A percentile compares a stretch with the other conserved stretches of the same genome.
These are phyloP conservation scores for Aspergillus sp. DNA, from an alignment of 2,329 filamentous ascomycete genomes.

Conservation along the genomic window DNA sequence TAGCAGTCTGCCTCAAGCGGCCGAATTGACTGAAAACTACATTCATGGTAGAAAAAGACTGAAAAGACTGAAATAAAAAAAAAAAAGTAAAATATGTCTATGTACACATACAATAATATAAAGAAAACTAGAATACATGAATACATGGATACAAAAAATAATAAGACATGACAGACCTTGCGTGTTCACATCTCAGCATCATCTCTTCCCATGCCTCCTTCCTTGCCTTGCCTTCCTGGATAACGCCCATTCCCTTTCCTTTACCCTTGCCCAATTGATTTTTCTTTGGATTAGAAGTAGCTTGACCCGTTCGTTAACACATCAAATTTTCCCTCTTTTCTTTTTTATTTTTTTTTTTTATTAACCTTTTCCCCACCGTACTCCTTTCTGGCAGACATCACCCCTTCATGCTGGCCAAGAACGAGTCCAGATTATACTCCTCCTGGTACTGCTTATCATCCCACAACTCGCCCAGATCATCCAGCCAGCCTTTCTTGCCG, in stretches of 20 bases:
- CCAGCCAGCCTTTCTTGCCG: constrained; percentile 92
- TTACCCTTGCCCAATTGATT: no score
- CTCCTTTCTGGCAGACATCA: constrained; percentile 15
- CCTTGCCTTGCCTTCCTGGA: no score
- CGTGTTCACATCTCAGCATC: no score
- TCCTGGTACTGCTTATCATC: constrained; percentile 97
- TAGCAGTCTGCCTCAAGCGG: no score
- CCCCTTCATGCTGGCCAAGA: constrained; percentile 83
- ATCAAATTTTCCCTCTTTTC: background rate
- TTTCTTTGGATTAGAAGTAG: no score
- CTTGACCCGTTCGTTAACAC: no score
- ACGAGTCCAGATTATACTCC: constrained; percentile 91
- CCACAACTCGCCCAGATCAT: constrained; percentile 93
- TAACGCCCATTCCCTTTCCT: no score
- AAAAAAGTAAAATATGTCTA: background rate
- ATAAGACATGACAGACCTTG: no score
- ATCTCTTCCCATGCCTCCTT: no score
- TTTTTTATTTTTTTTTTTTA: background rate
- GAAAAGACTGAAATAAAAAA: background rate
- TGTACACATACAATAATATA: background rate
- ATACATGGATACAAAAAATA: background rate
- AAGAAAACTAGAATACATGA: constrained; percentile 1
- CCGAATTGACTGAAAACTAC: no score
- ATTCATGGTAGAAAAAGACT: background rate
- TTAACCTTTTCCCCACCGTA: background rate